These are phyloP conservation scores for Wickerhamiella allomyrinae DNA, from an alignment of 805 yeast genomes.

Conservation along the genomic window DNA sequence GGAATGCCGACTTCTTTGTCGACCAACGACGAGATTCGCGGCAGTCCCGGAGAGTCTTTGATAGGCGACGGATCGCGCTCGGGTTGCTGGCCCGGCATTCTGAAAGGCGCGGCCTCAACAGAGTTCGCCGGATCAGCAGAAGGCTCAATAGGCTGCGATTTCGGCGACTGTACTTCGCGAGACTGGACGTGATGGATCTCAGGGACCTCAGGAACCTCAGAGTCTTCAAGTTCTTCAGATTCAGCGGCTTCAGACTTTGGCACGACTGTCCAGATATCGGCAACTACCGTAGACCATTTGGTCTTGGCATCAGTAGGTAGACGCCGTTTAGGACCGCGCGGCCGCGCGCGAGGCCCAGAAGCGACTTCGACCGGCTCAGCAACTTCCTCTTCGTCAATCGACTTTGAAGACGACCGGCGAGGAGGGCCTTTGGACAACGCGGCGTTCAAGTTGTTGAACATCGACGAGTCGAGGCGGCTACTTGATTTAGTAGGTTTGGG, in stretches of 20 bases:
- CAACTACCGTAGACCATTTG: conserved; percentile 10
- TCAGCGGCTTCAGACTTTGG: background rate
- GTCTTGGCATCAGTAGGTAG: conserved; percentile 22
- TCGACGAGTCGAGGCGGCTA: conserved; percentile 10
- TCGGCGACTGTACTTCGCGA: too few species aligned
- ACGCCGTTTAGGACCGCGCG: conserved; percentile 22
- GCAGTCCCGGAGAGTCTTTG: background rate
- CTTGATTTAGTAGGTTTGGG: conserved; percentile 7
- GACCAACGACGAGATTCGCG: background rate
- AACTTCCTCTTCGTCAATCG: background rate
- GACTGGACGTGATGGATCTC: too few species aligned
- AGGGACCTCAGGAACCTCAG: too few species aligned
- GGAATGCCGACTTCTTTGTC: background rate
- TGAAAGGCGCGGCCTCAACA: background rate
- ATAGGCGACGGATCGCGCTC: background rate
- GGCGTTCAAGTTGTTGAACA: conserved; percentile 15
- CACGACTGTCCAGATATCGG: conserved; percentile 10
- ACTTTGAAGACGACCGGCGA: conserved; percentile 1
- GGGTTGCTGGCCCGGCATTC: background rate
- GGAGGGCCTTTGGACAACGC: conserved; percentile 19
- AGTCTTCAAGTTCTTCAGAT: background rate
- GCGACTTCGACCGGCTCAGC: background rate
- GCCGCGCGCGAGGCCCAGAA: conserved; percentile 15
- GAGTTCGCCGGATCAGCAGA: background rate
- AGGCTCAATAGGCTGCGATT: background rate